Percentiles rank a stretch among this genome's conserved stretches.
Conservation (phyloP, 768 basidiomycete species). For the Lentinula detonsa region DNA sequence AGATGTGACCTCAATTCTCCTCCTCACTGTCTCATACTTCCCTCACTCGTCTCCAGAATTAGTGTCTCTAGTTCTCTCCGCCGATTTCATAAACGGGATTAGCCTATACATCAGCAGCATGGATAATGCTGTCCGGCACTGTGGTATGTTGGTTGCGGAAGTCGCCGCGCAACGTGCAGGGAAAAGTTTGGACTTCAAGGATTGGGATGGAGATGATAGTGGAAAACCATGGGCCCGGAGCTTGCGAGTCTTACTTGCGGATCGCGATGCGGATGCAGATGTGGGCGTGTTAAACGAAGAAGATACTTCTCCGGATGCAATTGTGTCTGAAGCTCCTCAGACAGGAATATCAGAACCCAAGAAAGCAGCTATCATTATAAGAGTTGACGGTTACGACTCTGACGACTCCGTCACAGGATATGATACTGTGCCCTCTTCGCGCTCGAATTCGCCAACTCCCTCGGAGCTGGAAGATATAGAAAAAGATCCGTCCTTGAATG, state of each 20-base stretch:
- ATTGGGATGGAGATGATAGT: conserved; percentile 75
- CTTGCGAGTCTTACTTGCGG: conserved; percentile 47
- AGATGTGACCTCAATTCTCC: conserved; percentile 73
- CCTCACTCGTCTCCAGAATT: conserved; percentile 41
- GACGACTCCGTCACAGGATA: conserved; percentile 86
- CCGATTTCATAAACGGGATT: conserved; percentile 62
- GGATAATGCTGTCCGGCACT: conserved; percentile 69
- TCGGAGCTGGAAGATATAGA: conserved; percentile 80
- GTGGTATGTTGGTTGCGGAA: conserved; percentile 93
- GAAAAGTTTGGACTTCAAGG: conserved; percentile 71
- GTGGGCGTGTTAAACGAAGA: conserved; percentile 15
- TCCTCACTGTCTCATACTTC: conserved; percentile 60
- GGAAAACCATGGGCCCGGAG: conserved; percentile 60
- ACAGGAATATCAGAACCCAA: conserved; percentile 7
- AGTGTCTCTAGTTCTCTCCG: conserved; percentile 42
- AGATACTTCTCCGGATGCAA: conserved; percentile 4
- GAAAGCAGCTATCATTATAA: not conserved
- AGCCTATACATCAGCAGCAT: conserved; percentile 73
- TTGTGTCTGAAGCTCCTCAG: not conserved
- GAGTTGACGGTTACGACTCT: conserved; percentile 53
- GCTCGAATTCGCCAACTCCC: conserved; percentile 75
- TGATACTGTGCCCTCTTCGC: conserved; percentile 56
- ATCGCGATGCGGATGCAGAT: conserved; percentile 47
- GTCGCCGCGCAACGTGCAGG: conserved; percentile 56
- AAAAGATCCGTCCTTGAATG: conserved; percentile 74